Percentiles rank a stretch among this genome's conserved stretches.
These are phyloP conservation scores for Mucor velutinosus DNA, from an alignment of 371 early-diverging fungal species.

Conservation along the genomic window DNA sequence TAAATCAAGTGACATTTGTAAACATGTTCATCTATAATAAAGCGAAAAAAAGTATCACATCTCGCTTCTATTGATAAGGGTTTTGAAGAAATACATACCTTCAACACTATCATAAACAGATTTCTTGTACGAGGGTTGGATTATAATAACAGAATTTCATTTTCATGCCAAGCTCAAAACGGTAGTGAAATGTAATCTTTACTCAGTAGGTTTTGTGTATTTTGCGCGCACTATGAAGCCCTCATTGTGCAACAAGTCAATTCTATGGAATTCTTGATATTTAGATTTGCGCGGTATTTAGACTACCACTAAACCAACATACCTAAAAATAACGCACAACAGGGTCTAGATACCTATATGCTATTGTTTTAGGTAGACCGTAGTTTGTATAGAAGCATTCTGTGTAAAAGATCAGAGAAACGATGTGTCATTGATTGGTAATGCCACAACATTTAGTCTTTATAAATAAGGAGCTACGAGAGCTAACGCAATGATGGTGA, in stretches of 20 bases:
- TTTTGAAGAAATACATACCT: neutral
- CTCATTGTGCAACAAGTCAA: neutral
- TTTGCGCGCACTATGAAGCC: neutral
- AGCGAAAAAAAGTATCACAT: neutral
- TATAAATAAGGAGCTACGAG: neutral
- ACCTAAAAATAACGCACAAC: neutral
- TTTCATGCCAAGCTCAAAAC: neutral
- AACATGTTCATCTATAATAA: neutral
- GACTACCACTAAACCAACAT: neutral
- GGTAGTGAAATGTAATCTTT: neutral
- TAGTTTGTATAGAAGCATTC: neutral
- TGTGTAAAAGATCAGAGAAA: neutral
- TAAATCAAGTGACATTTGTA: neutral
- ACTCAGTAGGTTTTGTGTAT: neutral
- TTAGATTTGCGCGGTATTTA: neutral
- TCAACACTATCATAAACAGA: neutral
- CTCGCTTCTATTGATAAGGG: neutral
- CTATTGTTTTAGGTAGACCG: neutral
- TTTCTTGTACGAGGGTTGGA: neutral
- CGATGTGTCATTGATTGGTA: neutral
- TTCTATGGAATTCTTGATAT: neutral
- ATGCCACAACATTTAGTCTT: neutral
- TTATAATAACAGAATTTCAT: neutral
- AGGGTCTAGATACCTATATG: neutral
- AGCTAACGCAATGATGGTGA: neutral